These are phyloP conservation scores for Neolentinus lepideus DNA, from an alignment of 1,284 basidiomycete genomes.

Conservation along the genomic window DNA sequence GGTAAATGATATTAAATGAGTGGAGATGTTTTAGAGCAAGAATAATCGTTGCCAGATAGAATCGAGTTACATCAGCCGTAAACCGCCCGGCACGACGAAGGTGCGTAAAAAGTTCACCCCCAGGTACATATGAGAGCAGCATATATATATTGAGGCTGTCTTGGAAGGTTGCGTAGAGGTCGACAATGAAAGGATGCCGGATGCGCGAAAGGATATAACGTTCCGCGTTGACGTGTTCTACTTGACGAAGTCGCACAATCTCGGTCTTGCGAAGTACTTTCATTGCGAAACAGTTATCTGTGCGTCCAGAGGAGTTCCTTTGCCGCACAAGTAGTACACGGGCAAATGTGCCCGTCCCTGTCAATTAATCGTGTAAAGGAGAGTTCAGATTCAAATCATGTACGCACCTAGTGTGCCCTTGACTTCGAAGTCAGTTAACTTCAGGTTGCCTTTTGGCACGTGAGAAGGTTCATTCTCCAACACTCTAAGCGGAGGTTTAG, in stretches of 20 bases:
- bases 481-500: constrained; percentile 42
- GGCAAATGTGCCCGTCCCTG: constrained; percentile 91
- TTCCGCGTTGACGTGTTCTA: constrained; percentile 98
- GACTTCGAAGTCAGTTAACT: constrained; percentile 73
- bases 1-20: constrained; percentile 97
- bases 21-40: constrained; percentile 95
- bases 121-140: constrained; percentile 98
- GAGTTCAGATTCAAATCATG: constrained; percentile 4
- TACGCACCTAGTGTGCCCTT: constrained; percentile 63
- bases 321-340: constrained; percentile 83
- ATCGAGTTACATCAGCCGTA: constrained; percentile 96
- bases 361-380: neutral
- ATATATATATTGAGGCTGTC: constrained; percentile 96
- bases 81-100: constrained; percentile 90
- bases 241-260: constrained; percentile 93
- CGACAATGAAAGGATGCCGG: constrained; percentile 77
- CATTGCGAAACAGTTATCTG: constrained; percentile 78
- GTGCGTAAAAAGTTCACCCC: constrained; percentile 95
- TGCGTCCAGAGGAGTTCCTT: constrained; percentile 35
- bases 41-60: constrained; percentile 96
- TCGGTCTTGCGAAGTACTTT: constrained; percentile 92
- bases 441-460: constrained; percentile 48
- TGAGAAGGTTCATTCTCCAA: constrained; percentile 67
- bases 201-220: constrained; percentile 89
- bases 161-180: constrained; percentile 93